Conservation (phyloP, 345 rosid genomes). For the Aethionema arabicum region DNA sequence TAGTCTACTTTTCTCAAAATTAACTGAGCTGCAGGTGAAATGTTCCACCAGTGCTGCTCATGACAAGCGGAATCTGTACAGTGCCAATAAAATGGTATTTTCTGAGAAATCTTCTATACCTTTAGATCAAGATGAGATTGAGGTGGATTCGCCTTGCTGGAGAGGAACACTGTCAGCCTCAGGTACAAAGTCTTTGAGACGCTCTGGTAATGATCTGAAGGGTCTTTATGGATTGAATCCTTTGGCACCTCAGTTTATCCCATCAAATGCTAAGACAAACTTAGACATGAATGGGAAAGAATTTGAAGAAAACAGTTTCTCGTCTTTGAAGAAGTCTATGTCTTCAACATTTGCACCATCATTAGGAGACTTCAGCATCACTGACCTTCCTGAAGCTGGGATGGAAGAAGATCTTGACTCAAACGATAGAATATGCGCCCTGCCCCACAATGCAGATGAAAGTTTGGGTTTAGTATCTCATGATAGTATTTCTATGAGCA, state of each 20-base stretch:
- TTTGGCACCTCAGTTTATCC: conserved; percentile 48
- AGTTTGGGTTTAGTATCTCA: conserved; percentile 23
- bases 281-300: conserved; percentile 26
- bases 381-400: conserved; percentile 1
- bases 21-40: conserved; percentile 13
- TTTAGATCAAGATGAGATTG: conserved; percentile 37
- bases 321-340: conserved; percentile 22
- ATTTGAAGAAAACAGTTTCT: conserved; percentile 22
- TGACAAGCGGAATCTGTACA: conserved; percentile 18
- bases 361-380: conserved; percentile 15
- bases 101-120: conserved; percentile 22
- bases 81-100: conserved; percentile 9
- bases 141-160: conserved; percentile 65
- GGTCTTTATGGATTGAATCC: conserved; percentile 42
- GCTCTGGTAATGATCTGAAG: conserved; percentile 23
- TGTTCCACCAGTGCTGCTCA: conserved; percentile 5
- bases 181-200: conserved; percentile 21
- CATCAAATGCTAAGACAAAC: conserved; percentile 34
- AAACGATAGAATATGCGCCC: background rate
- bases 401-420: background rate
- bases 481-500: conserved; percentile 21
- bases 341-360: conserved; percentile 29
- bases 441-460: conserved; percentile 6
- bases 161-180: conserved; percentile 37
- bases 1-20: conserved; percentile 17